phyloP scores from a whole-genome alignment of 2,329 filamentous ascomycete species.

The Neofusicoccum kwambonambiense region DNA sequence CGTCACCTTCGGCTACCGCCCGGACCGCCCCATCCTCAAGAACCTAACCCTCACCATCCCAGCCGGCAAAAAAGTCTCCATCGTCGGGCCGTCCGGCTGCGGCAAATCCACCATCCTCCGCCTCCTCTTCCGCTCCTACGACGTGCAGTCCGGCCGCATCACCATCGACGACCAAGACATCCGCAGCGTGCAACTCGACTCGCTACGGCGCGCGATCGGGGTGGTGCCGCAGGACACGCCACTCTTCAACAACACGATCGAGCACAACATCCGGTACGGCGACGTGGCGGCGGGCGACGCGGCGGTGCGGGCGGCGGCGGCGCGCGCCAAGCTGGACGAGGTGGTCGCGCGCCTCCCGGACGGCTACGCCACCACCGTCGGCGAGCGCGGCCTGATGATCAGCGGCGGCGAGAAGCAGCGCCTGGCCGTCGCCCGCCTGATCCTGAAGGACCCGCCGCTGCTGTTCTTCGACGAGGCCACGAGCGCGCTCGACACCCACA shows the following conservation, averaged over 20 bases:
- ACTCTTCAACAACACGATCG: conserved; percentile 93
- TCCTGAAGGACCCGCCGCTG: conserved; percentile 85
- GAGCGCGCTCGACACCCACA: conserved; percentile 87
- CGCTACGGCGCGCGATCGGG: conserved; percentile 79
- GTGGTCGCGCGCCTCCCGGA: conserved; percentile 77
- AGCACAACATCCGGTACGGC: conserved; percentile 94
- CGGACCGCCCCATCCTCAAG: conserved; percentile 80
- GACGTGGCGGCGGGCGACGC: conserved; percentile 73
- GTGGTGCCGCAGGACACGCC: conserved; percentile 97
- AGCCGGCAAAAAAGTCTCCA: conserved; percentile 90
- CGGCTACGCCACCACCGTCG: conserved; percentile 88
- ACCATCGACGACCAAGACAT: conserved; percentile 93
- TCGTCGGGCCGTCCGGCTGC: conserved; percentile 93
- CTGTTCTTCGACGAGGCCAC: conserved; percentile 96
- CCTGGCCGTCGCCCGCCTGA: conserved; percentile 75
- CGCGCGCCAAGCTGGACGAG: conserved; percentile 73
- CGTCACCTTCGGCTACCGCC: conserved; percentile 88
- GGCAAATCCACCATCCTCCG: conserved; percentile 93
- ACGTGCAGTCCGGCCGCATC: conserved; percentile 80
- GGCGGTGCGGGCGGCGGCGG: conserved; percentile 72
- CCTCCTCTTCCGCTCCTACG: conserved; percentile 91
- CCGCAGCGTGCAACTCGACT: conserved; percentile 76
- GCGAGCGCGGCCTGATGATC: conserved; percentile 95
- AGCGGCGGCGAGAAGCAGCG: conserved; percentile 93
- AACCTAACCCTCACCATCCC: conserved; percentile 87